Percentiles rank a stretch among this genome's conserved stretches.
phyloP scores from a whole-genome alignment of 768 basidiomycete genomes.

The Aureoboletus auriporus region DNA sequence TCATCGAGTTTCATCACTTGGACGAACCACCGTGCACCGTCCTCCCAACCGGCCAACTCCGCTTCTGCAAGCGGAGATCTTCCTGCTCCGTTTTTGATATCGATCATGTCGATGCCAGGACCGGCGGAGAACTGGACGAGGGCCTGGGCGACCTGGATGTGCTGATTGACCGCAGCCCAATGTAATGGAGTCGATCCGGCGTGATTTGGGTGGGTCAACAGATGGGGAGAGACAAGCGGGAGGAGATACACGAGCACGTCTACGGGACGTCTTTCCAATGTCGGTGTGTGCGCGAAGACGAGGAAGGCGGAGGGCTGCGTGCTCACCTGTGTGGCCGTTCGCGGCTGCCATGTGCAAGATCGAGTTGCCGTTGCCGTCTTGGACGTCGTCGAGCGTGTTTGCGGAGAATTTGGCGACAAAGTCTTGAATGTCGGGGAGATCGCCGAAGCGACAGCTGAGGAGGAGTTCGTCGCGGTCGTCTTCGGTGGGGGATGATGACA shows the following conservation, averaged over 20 bases:
- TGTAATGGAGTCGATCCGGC: slow-evolving; percentile 83
- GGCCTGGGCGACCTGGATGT: slow-evolving; percentile 56
- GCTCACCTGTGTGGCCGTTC: slow-evolving; percentile 84
- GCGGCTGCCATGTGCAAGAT: slow-evolving; percentile 83
- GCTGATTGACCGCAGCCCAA: slow-evolving; percentile 86
- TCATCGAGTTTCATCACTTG: slow-evolving; percentile 74
- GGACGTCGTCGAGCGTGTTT: slow-evolving; percentile 42
- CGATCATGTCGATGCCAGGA: slow-evolving; percentile 66
- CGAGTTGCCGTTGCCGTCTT: slow-evolving; percentile 77
- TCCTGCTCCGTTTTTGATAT: slow-evolving; percentile 69
- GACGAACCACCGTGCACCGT: slow-evolving; percentile 80
- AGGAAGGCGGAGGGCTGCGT: slow-evolving; percentile 1
- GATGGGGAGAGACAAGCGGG: slow-evolving; percentile 47
- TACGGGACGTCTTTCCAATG: slow-evolving; percentile 46
- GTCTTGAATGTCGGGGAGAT: slow-evolving; percentile 68
- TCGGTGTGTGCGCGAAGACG: slow-evolving; percentile 26
- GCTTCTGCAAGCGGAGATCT: slow-evolving; percentile 79
- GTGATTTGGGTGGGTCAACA: slow-evolving; percentile 61
- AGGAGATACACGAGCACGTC: slow-evolving; percentile 77
- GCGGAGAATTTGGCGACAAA: slow-evolving; percentile 61
- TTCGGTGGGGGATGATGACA: slow-evolving; percentile 30
- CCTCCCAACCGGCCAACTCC: slow-evolving; percentile 75
- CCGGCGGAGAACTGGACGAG: slow-evolving; percentile 56
- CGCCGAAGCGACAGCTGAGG: slow-evolving; percentile 84
- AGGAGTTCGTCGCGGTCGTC: slow-evolving; percentile 72